phyloP scores from a whole-genome alignment of 441 rosid species.

The Bruguiera hainesii region DNA sequence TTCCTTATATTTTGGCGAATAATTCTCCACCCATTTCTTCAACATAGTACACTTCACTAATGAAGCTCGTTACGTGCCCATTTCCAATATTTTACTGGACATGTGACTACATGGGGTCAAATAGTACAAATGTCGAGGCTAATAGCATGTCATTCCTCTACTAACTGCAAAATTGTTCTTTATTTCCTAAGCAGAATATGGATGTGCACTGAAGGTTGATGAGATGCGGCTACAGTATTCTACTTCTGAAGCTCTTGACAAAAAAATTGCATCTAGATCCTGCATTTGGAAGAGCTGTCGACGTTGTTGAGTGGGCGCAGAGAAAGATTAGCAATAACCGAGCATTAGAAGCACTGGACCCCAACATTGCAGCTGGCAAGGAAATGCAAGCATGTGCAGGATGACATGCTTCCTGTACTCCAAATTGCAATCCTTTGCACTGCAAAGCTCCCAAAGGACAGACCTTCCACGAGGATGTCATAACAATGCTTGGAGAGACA shows the following conservation, averaged over 20 bases:
- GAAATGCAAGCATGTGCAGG: slow-evolving; percentile 58
- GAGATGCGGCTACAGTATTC: neutral
- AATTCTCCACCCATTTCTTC: too few relatives aligned
- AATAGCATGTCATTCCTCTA: neutral
- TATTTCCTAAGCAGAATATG: neutral
- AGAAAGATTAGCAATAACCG: slow-evolving; percentile 36
- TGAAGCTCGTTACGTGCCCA: too few relatives aligned
- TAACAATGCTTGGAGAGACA: slow-evolving; percentile 88
- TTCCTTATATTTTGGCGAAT: neutral
- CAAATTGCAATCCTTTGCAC: slow-evolving; percentile 77
- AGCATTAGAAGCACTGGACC: neutral
- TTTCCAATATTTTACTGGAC: too few relatives aligned
- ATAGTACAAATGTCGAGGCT: neutral
- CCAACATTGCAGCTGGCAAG: neutral
- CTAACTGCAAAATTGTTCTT: neutral
- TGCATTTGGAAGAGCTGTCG: slow-evolving; percentile 64
- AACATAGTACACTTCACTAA: too few relatives aligned
- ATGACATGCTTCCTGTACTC: slow-evolving; percentile 81
- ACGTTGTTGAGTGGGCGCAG: slow-evolving; percentile 69
- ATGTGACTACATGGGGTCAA: too few relatives aligned
- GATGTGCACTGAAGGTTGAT: neutral
- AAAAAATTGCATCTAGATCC: slow-evolving; percentile 62
- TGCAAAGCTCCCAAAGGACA: slow-evolving; percentile 77
- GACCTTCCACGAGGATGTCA: slow-evolving; percentile 87
- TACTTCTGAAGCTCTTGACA: neutral